A percentile compares a stretch with the other conserved stretches of the same genome.
Evolutionary conservation across 169 alveolate genomes (phyloP).

Genomic region (Eimeria falciformis): DNA sequence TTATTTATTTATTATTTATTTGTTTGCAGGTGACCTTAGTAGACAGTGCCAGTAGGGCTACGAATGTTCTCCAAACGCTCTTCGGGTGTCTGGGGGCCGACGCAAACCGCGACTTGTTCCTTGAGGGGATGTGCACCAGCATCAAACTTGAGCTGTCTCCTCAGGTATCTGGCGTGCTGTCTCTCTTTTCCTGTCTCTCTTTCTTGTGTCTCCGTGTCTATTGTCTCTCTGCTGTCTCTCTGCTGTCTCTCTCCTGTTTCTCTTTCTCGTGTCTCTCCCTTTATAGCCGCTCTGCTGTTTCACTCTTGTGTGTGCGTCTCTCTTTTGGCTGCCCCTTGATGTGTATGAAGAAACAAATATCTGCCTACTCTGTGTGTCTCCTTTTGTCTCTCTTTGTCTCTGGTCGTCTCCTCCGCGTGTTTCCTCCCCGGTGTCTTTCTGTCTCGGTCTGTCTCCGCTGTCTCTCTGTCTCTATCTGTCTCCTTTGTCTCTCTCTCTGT

Average conservation of each 20-base stretch:
- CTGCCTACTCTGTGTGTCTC: neutral
- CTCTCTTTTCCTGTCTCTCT: neutral
- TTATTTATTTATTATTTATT: neutral
- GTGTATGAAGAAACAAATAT: neutral
- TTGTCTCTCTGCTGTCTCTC: neutral
- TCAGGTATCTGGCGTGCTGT: neutral
- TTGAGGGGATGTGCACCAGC: neutral
- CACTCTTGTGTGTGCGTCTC: neutral
- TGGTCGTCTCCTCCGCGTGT: no score
- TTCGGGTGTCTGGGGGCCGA: constrained; percentile 19
- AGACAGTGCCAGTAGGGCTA: neutral
- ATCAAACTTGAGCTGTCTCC: neutral
- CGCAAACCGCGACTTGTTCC: neutral
- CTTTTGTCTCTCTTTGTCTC: neutral
- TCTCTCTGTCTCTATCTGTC: neutral
- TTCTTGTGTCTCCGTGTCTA: neutral
- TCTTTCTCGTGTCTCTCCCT: neutral
- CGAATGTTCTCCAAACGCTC: neutral
- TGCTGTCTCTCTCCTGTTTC: neutral
- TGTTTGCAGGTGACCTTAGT: constrained; percentile 12
- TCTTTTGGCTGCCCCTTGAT: neutral
- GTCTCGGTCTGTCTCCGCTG: neutral
- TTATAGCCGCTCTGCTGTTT: neutral
- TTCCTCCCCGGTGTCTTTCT: neutral
- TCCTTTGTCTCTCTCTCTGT: neutral